Evolutionary conservation across 805 yeast genomes (phyloP), one percentile per base, ranked within the genome.

Genomic region (Candida lessepsii): DNA sequence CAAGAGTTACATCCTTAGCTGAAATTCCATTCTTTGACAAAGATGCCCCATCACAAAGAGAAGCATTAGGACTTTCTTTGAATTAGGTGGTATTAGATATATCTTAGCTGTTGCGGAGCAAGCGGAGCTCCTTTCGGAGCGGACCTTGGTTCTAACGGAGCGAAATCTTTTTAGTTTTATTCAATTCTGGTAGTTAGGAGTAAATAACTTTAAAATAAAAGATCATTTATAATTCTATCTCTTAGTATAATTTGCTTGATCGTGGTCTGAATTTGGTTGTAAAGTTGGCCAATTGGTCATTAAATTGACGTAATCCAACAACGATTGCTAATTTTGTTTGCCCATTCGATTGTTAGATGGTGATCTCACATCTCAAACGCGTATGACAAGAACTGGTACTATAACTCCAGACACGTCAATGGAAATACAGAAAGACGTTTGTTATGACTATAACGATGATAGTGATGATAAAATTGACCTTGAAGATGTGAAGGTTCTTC

Each of bases 21-120:
- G 81, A 78, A 46, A 52, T 59, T 36, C 83, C 83, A 2, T 67
- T 40, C 58, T 77, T 68, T 52, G 80, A 76, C 48, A 67, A 70
- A 19, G 53, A 61, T 3, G 72, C 78, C 3, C 71, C 70, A 51
- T 70, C 78, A 25, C 80, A 75, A 51, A 71, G 81, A 58, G 73
- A 75, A 53, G 67, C 78, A 9, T 58, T 75, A 44, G 78, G 79
- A 10, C 23, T 35, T 11, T 35, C 39, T 9, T 21, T 40, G 9
- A 27, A 40, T 35, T 40, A 33, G 29, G 8, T 14, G 9, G 17
- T 20, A 20, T 7, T 9, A 20, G 9, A 9, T 20, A 20, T 20
- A 20, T n/a, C n/a, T n/a, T n/a, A n/a, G n/a, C n/a, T n/a, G n/a
- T n/a, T n/a, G n/a, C n/a, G n/a, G n/a, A n/a, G n/a, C n/a, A n/a